Conservation (phyloP, 2,329 filamentous ascomycete species). For the Phaeosphaeriaceae sp. region DNA sequence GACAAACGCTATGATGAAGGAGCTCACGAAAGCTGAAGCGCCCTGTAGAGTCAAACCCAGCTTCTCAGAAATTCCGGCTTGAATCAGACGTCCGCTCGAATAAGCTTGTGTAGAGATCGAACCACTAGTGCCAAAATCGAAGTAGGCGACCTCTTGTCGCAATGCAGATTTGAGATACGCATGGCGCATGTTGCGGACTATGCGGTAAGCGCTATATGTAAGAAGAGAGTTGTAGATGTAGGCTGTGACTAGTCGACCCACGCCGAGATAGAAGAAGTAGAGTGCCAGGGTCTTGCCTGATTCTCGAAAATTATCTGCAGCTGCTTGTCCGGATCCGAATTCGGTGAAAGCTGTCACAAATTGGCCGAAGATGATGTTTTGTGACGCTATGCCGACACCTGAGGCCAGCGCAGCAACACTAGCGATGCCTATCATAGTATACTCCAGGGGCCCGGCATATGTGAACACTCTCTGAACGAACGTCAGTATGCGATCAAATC, state of each 20-base stretch:
- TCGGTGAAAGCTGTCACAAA: conserved; percentile 18
- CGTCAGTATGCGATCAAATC: not conserved
- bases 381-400: conserved; percentile 18
- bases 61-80: conserved; percentile 33
- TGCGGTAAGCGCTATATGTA: conserved; percentile 16
- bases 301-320: conserved; percentile 3
- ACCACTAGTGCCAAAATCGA: conserved; percentile 22
- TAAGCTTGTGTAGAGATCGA: conserved; percentile 24
- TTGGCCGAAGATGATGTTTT: conserved; percentile 20
- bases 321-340: conserved; percentile 11
- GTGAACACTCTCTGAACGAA: conserved; percentile 12
- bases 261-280: conserved; percentile 18
- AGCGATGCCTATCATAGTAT: conserved; percentile 10
- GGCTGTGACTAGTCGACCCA: conserved; percentile 13
- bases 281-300: conserved; percentile 10
- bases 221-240: conserved; percentile 21
- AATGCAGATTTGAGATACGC: conserved; percentile 16
- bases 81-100: conserved; percentile 21
- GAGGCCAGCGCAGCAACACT: conserved; percentile 13
- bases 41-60: conserved; percentile 53
- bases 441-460: conserved; percentile 11
- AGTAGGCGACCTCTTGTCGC: conserved; percentile 41
- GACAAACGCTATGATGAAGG: conserved; percentile 91
- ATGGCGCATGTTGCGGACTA: conserved; percentile 17
- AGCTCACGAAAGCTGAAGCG: conserved; percentile 69